phyloP scores from a whole-genome alignment of 306 rosid species.

The Dicorynia guianensis region DNA sequence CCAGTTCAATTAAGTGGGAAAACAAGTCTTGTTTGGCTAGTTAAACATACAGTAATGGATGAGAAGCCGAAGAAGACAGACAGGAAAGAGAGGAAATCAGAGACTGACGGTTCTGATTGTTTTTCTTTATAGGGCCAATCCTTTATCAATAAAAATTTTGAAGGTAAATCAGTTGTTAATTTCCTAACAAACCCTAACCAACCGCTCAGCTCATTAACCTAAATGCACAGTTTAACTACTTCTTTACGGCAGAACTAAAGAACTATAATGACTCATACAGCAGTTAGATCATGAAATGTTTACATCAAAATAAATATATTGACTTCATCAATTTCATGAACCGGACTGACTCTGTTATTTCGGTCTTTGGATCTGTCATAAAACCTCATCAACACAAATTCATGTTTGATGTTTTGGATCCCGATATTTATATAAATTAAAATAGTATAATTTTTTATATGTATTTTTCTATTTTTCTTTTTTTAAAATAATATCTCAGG shows the following conservation, averaged over 20 bases:
- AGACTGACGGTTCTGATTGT: too few relatives aligned
- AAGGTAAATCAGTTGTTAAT: not conserved
- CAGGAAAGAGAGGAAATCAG: too few relatives aligned
- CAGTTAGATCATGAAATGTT: constrained; percentile 1
- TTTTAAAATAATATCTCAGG: too few relatives aligned
- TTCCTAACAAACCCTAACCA: not conserved
- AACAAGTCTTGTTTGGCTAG: too few relatives aligned
- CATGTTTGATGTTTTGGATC: too few relatives aligned
- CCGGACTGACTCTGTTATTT: not conserved
- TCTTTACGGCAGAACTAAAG: not conserved
- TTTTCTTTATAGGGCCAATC: too few relatives aligned
- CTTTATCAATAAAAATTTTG: too few relatives aligned
- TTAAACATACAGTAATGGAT: too few relatives aligned
- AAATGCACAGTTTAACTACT: not conserved
- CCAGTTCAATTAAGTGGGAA: too few relatives aligned
- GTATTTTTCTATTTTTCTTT: not conserved
- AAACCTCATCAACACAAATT: not conserved
- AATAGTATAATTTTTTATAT: constrained; percentile 16
- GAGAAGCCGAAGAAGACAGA: too few relatives aligned
- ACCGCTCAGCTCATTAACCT: not conserved
- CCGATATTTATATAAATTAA: too few relatives aligned
- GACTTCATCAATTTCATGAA: constrained; percentile 6
- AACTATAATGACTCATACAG: not conserved
- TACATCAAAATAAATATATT: constrained; percentile 14
- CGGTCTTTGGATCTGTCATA: not conserved